These are phyloP conservation scores for Trypanosoma boissoni DNA, from an alignment of 208 protist genomes.

Conservation along the genomic window DNA sequence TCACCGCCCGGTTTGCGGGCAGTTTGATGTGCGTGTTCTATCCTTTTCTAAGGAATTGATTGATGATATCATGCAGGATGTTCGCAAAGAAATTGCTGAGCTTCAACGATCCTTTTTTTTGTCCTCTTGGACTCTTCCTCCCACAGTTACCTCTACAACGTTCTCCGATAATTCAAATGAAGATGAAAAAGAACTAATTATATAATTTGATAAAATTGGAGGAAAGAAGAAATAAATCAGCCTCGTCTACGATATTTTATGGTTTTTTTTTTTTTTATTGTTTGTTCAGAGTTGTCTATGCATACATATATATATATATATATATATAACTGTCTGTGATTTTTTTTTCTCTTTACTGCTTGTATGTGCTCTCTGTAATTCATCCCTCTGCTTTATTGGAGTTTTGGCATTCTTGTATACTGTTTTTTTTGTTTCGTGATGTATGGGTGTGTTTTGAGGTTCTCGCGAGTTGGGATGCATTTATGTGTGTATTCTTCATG, in stretches of 20 bases:
- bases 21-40: constrained; percentile 64
- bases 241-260: background rate
- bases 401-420: too few species aligned
- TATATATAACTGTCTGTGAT: background rate
- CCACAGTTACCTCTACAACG: too few species aligned
- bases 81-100: background rate
- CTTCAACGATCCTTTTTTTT: background rate
- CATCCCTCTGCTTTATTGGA: background rate
- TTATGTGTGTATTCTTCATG: constrained; percentile 1
- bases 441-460: background rate
- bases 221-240: background rate
- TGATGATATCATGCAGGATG: constrained; percentile 22
- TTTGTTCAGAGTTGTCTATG: constrained; percentile 1
- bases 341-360: background rate
- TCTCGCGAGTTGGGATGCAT: background rate
- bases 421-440: constrained; percentile 4
- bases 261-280: constrained; percentile 9
- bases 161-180: too few species aligned
- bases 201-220: background rate
- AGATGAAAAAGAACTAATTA: too few species aligned
- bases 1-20: constrained; percentile 65
- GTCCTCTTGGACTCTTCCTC: background rate
- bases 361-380: background rate
- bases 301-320: background rate
- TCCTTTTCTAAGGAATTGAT: constrained; percentile 38